Base-by-base conservation (phyloP, 768 basidiomycete genomes). In the Cystobasidium onofrii region DNA sequence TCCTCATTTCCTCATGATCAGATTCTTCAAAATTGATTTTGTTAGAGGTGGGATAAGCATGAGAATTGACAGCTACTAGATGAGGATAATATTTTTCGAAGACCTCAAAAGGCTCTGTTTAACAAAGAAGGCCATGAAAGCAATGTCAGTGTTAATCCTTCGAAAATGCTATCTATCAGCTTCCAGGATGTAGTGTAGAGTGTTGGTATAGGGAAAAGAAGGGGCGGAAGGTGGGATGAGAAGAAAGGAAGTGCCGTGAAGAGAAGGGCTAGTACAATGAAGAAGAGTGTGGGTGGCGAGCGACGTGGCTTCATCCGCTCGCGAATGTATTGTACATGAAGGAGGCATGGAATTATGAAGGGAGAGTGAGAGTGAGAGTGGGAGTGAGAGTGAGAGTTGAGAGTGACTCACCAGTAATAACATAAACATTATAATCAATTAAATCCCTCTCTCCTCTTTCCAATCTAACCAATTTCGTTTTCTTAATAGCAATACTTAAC, bases 1-100 rank as follows among this genome's bases (percentile, higher is more conserved):
- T 89, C 15, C 89, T 84, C 90, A 93, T 94, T 83, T 94, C 92
- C 75, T 91, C 90, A 81, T 87, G 87, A 82, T 95, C 92, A 39
- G 90, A 84, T 78, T 87, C 85, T 17, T 90, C 87, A 80, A 93
- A 92, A 80, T 91, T 86, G 79, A 91, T 85, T 34, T 78, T 75
- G 71, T 78, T 76, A 33, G 76, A 27, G 13, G 57, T 70, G 9
- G 74, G 25, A 54, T 72, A 76, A 36, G 81, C 82, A 46, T 62
- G 44, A n/a, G 77, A 75, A 74, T 81, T 78, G 43, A 81, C 75
- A 12, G 78, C 78, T 65, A 83, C 80, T 46, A 83, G 79, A 34
- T 81, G 75, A 0, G 81, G 81, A 74, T 76, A 77, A 36, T 77
- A 2, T 25, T 60, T 52, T 75, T 83, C 82, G 64, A 83, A 82